Base-by-base conservation (phyloP, 129 eudicot species). In the Heracleum sosnowskyi region DNA sequence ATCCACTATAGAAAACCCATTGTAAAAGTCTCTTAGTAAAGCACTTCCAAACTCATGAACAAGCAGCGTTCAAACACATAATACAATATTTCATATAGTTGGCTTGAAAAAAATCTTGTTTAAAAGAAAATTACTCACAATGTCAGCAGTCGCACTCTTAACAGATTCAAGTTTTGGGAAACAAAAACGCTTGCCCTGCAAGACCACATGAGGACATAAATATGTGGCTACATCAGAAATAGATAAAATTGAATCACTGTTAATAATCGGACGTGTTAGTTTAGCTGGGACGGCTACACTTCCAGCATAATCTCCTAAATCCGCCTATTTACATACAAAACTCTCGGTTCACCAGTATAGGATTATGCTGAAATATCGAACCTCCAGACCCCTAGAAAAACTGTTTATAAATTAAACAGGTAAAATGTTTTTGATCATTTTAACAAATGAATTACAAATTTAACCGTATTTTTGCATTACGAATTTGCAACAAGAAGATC, bases 71-170 rank as follows among this genome's bases (percentile, higher is more conserved):
- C 22, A 66, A 66, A 66, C 13, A 66, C 39, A 66, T 11, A 36
- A 36, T 53, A 41, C n/a, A 11, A 51, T 11, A 33, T 18, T 13
- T 40, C 34, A 26, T 26, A 1, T n/a, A 77, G 60, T 2, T 74
- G 24, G 39, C 3, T 73, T 37, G 36, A 42, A 57, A 39, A 80
- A 74, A 5, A 15, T 31, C 8, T 66, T 29, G 40, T 7, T 10
- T 68, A 26, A 57, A 35, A 63, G 81, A 78, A 63, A 31, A 31
- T 39, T 47, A 86, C 99, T 92, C 86, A 95, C 99, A 76, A 92
- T 89, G 85, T 95, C 99, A 74, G 94, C 97, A 40, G 99, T 95
- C 26, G 99, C 99, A 85, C 91, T 90, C 89, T 87, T 91, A 84
- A 95, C 88, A 69, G 97, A 94, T 77, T 92, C 94, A 74, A 95